These are phyloP conservation scores for Sambucus nigra DNA, from an alignment of 129 eudicot genomes.

Conservation along the genomic window DNA sequence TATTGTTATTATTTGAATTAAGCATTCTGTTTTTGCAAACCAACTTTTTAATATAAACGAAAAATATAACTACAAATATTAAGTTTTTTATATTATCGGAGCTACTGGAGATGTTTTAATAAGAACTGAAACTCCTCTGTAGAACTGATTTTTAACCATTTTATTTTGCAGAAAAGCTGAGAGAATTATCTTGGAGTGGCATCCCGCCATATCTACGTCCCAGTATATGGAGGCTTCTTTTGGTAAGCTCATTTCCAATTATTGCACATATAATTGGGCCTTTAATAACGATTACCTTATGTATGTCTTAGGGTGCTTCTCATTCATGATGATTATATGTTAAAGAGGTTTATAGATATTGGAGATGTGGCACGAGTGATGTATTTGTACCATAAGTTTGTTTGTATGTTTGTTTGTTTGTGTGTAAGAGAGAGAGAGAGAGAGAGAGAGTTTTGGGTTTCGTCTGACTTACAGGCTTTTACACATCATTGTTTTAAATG, in stretches of 20 bases:
- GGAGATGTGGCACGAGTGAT: background rate
- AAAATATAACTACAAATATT: background rate
- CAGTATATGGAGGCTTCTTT: conserved; percentile 88
- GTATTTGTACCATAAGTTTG: background rate
- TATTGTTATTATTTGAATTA: no score
- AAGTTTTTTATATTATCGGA: background rate
- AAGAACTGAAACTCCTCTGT: background rate
- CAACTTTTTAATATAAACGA: no score
- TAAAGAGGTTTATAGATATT: background rate
- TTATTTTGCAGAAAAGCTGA: conserved; percentile 63
- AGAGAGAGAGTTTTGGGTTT: background rate
- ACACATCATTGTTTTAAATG: no score
- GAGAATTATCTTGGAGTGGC: conserved; percentile 98
- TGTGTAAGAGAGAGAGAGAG: background rate
- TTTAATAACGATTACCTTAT: background rate
- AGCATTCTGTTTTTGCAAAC: no score
- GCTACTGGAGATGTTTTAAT: background rate
- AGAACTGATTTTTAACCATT: conserved; percentile 1
- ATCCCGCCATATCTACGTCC: conserved; percentile 90
- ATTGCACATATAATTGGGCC: background rate
- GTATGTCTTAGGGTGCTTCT: background rate
- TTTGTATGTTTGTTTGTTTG: no score
- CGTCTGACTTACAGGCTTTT: no score
- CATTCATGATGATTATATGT: background rate
- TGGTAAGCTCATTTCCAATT: conserved; percentile 39